Evolutionary conservation across 495 filamentous ascomycete species (phyloP).

Genomic region (Darksidea phi): DNA sequence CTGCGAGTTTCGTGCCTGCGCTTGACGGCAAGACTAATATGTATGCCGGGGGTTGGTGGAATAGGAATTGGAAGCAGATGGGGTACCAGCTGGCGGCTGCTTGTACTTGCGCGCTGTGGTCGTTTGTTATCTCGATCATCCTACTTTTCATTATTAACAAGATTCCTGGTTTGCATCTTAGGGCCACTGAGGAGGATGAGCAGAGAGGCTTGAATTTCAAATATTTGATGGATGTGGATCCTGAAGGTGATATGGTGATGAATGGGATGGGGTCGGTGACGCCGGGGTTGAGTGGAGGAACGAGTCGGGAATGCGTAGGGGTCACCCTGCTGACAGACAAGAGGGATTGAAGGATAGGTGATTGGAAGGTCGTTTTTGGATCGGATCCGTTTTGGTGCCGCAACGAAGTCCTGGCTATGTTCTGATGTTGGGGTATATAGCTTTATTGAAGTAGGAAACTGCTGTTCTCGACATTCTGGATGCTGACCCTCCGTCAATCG

Average conservation of each 20-base stretch:
- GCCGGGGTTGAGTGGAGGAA: constrained; percentile 8
- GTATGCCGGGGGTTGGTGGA: constrained; percentile 32
- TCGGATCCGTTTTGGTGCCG: no score
- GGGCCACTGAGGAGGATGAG: constrained; percentile 38
- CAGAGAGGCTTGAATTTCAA: constrained; percentile 34
- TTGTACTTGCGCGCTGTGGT: constrained; percentile 30
- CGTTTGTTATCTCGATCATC: constrained; percentile 28
- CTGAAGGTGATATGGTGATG: constrained; percentile 13
- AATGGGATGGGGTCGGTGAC: constrained; percentile 9
- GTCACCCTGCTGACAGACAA: not conserved
- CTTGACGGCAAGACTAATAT: constrained; percentile 26
- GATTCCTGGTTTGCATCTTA: constrained; percentile 35
- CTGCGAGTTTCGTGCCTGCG: constrained; percentile 26
- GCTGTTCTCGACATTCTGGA: no score
- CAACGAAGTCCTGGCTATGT: no score
- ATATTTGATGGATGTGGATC: constrained; percentile 28
- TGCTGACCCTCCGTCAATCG: no score
- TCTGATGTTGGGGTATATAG: no score
- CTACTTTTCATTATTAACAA: constrained; percentile 35
- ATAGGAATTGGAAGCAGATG: constrained; percentile 36
- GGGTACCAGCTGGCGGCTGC: constrained; percentile 36
- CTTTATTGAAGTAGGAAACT: no score
- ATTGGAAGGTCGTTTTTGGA: no score
- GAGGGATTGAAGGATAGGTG: constrained; percentile 13
- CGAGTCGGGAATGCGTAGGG: constrained; percentile 12